These are phyloP conservation scores for Coffea eugenioides DNA, from an alignment of 257 asterid species.

Conservation along the genomic window DNA sequence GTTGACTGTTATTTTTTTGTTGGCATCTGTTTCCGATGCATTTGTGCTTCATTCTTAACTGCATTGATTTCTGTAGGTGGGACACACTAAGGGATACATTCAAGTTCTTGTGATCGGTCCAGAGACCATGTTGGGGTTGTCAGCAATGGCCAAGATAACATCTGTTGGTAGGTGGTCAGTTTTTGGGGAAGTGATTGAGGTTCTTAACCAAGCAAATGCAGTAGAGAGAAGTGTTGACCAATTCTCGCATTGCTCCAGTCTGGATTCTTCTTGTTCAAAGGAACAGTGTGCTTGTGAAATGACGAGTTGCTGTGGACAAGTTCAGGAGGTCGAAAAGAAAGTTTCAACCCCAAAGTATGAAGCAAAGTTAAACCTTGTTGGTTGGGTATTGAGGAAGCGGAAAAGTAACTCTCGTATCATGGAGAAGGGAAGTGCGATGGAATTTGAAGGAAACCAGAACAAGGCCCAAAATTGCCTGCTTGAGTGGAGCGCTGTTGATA, in stretches of 20 bases:
- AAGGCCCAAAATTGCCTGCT: conserved; percentile 6
- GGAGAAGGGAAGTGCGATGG: conserved; percentile 30
- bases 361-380: conserved; percentile 28
- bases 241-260: conserved; percentile 35
- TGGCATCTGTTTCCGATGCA: background rate
- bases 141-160: conserved; percentile 73
- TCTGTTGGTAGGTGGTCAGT: conserved; percentile 96
- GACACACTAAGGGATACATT: conserved; percentile 95
- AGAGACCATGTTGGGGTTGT: conserved; percentile 78
- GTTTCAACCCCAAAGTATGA: conserved; percentile 27
- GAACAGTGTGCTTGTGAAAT: conserved; percentile 54
- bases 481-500: conserved; percentile 54
- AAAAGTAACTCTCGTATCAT: conserved; percentile 33
- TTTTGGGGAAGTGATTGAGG: conserved; percentile 82
- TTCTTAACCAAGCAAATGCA: conserved; percentile 36
- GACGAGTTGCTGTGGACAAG: conserved; percentile 40
- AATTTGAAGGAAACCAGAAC: conserved; percentile 33
- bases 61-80: conserved; percentile 53
- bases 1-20: no score
- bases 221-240: conserved; percentile 22
- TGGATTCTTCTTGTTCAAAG: conserved; percentile 49
- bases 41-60: background rate
- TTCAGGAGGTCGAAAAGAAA: conserved; percentile 21
- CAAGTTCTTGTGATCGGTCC: conserved; percentile 88
- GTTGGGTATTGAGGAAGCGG: conserved; percentile 62